phyloP scores from a whole-genome alignment of 192 early-diverging fungal species.

The Entomortierella lignicola region DNA sequence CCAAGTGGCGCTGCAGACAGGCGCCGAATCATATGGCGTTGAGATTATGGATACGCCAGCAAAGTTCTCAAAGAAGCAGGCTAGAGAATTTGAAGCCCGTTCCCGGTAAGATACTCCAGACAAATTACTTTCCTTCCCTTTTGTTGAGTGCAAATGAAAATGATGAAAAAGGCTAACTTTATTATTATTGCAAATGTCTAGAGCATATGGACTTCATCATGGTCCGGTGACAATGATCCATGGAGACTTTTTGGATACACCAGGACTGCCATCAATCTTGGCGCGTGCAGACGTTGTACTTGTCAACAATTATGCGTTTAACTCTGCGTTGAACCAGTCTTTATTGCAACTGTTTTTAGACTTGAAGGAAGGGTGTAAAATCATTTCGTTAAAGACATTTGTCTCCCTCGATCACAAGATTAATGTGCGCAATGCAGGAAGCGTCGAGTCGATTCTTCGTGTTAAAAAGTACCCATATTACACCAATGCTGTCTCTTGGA shows the following conservation, averaged over 20 bases:
- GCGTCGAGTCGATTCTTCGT: slow-evolving; percentile 76
- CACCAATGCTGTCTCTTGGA: slow-evolving; percentile 82
- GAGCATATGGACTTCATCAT: slow-evolving; percentile 68
- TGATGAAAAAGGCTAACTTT: background rate
- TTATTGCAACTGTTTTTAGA: slow-evolving; percentile 91
- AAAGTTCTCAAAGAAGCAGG: slow-evolving; percentile 80
- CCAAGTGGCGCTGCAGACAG: slow-evolving; percentile 91
- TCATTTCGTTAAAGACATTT: slow-evolving; percentile 91
- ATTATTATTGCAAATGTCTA: slow-evolving; percentile 15
- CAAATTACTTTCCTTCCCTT: background rate
- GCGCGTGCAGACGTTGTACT: slow-evolving; percentile 90
- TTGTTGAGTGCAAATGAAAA: no score
- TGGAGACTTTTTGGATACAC: slow-evolving; percentile 89
- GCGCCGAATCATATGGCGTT: slow-evolving; percentile 86
- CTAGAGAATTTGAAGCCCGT: slow-evolving; percentile 85
- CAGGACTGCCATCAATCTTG: slow-evolving; percentile 74
- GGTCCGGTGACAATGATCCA: slow-evolving; percentile 75
- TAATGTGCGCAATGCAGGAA: slow-evolving; percentile 75
- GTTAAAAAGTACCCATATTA: slow-evolving; percentile 75
- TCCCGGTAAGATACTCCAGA: slow-evolving; percentile 64
- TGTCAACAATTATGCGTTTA: slow-evolving; percentile 97
- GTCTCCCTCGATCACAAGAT: slow-evolving; percentile 82
- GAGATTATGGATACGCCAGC: slow-evolving; percentile 92
- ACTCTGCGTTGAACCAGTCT: slow-evolving; percentile 83
- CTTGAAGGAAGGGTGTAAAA: slow-evolving; percentile 85